Conservation (phyloP, 139 green algal species). For the Gonium pectorale region DNA sequence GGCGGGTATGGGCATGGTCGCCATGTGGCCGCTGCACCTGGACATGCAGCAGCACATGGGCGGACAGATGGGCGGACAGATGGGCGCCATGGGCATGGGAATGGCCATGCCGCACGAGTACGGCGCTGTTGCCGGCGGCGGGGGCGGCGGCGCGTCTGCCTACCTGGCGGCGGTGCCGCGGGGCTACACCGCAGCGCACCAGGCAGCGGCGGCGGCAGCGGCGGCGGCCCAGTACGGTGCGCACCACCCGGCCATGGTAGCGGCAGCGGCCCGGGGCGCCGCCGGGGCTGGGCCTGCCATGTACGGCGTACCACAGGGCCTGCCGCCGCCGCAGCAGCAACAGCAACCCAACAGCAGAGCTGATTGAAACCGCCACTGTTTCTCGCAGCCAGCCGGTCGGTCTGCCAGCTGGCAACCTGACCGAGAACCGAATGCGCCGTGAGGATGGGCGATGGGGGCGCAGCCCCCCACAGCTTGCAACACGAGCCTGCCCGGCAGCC, state of each 20-base stretch:
- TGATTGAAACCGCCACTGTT: too few species aligned
- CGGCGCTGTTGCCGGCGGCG: too few species aligned
- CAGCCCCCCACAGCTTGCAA: too few species aligned
- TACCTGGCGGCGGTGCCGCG: background rate
- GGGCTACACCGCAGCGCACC: too few species aligned
- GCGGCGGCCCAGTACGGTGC: too few species aligned
- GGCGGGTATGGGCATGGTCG: background rate
- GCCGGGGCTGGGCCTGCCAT: background rate
- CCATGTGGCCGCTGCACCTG: background rate
- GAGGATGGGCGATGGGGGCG: too few species aligned
- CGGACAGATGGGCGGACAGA: background rate
- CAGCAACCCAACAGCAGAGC: too few species aligned
- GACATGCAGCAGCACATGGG: conserved; percentile 3
- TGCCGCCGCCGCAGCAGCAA: background rate
- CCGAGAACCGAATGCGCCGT: too few species aligned
- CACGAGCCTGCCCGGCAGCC: too few species aligned
- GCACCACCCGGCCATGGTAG: background rate
- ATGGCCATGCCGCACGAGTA: conserved; percentile 3
- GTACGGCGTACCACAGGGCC: background rate
- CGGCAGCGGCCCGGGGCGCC: background rate
- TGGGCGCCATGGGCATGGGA: background rate
- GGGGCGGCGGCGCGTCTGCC: background rate
- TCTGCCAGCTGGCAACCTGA: too few species aligned
- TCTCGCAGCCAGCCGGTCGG: too few species aligned
- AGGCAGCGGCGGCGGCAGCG: background rate